Evolutionary conservation across 2,329 filamentous ascomycete species (phyloP), one percentile per base, ranked within the genome.

Genomic region (Fusarium hostae): DNA sequence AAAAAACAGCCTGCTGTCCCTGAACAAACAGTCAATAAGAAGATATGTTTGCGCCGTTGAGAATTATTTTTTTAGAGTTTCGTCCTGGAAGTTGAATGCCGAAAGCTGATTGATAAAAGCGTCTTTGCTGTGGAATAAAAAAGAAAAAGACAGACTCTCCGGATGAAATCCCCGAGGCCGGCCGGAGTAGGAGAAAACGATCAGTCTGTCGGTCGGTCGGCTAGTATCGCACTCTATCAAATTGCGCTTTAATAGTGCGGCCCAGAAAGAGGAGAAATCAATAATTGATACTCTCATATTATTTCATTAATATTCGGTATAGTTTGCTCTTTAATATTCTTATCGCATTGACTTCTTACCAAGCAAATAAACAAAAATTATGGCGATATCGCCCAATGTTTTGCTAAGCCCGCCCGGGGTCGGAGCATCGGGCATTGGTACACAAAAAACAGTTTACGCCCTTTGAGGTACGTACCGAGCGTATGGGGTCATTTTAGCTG

Each of bases 191-290:
- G 39, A 68, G 30, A 34, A 56, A 62, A 41, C 47, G 58, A 58
- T 66, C 71, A 67, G 69, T 41, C 66, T 47, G 73, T 74, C 74
- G 72, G 72, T 41, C 66, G 43, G 73, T 74, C 74, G 74, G 75
- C 61, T 76, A 76, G 59, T 75, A 63, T 76, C 75, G 75, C 43
- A n/a, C 43, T 40, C 47, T 18, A n/a, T 41, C 28, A 44, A 63
- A 41, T 66, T 48, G 54, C 43, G 48, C 43, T 57, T 39, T 12
- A 30, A 34, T 70, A 61, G 61, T 57, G 51, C 34, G 41, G 30
- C 41, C 22, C 34, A 48, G 43, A 48, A n/a, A 39, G 32, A 54
- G 41, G 45, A 55, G 15, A 39, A 24, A 13, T 43, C 26, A 22
- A 41, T 52, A 24, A 40, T 6, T 24, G 9, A 39, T 56, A 39